Percentiles rank a stretch among this genome's conserved stretches.
Conservation (phyloP, 768 basidiomycete species). For the Lactarius deliciosus region DNA sequence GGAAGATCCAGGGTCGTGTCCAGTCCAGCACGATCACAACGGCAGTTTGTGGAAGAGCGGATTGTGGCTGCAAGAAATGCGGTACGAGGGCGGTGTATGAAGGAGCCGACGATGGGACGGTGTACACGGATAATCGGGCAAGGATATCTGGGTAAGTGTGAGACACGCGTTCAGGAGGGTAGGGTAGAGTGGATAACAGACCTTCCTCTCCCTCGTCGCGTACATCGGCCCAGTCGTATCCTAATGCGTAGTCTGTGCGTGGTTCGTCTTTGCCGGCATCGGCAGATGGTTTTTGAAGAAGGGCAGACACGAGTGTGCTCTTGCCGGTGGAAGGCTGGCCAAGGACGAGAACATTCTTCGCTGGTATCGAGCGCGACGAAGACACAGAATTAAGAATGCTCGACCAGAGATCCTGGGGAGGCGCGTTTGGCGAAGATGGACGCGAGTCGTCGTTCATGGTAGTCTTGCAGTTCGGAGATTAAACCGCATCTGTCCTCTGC, state of each 20-base stretch:
- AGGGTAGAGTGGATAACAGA: slow-evolving; percentile 38
- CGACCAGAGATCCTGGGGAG: slow-evolving; percentile 86
- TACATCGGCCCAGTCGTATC: slow-evolving; percentile 91
- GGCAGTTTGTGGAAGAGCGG: slow-evolving; percentile 65
- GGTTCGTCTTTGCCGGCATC: slow-evolving; percentile 60
- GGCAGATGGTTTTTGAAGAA: slow-evolving; percentile 62
- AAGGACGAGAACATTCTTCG: slow-evolving; percentile 84
- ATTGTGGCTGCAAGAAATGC: slow-evolving; percentile 72
- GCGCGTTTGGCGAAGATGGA: slow-evolving; percentile 68
- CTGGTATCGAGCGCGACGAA: slow-evolving; percentile 73
- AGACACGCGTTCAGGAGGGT: slow-evolving; percentile 11
- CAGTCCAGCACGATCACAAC: slow-evolving; percentile 90
- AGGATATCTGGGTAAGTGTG: slow-evolving; percentile 62
- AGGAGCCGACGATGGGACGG: slow-evolving; percentile 77
- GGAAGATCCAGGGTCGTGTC: slow-evolving; percentile 91
- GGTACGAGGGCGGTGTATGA: slow-evolving; percentile 73
- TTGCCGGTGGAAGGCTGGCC: slow-evolving; percentile 81
- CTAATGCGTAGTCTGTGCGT: slow-evolving; percentile 76
- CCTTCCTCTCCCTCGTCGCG: slow-evolving; percentile 95
- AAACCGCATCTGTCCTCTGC: not conserved
- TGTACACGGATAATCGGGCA: slow-evolving; percentile 86
- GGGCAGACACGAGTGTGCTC: slow-evolving; percentile 66
- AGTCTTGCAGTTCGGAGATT: not conserved
- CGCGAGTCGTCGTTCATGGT: slow-evolving; percentile 43
- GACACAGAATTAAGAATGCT: slow-evolving; percentile 90